These are phyloP conservation scores for Leccinellum albellum DNA, from an alignment of 768 basidiomycete species.

Conservation along the genomic window DNA sequence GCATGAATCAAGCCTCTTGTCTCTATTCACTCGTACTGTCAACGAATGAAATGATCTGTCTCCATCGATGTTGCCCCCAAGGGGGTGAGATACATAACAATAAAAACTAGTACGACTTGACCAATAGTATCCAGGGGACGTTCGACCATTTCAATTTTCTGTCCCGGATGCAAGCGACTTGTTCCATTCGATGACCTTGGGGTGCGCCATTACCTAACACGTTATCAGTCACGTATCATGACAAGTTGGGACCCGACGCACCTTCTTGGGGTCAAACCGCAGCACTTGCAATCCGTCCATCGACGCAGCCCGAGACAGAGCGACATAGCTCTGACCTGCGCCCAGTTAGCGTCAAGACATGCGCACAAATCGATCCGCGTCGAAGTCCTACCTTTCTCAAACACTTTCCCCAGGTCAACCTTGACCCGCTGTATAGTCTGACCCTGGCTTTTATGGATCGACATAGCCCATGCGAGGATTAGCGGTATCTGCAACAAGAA, in stretches of 20 bases:
- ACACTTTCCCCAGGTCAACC: constrained; percentile 62
- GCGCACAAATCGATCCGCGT: no score
- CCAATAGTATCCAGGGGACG: no score
- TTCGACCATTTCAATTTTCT: neutral
- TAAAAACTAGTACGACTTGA: neutral
- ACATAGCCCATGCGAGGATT: constrained; percentile 75
- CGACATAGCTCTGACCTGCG: constrained; percentile 48
- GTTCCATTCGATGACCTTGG: constrained; percentile 43
- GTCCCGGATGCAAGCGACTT: constrained; percentile 21
- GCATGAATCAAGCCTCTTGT: neutral
- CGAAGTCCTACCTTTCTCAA: constrained; percentile 45
- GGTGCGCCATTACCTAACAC: constrained; percentile 40
- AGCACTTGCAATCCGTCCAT: constrained; percentile 53
- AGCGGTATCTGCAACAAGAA: constrained; percentile 52
- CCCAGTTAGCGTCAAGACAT: neutral
- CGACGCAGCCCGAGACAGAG: constrained; percentile 49
- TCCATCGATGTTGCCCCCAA: neutral
- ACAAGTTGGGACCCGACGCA: no score
- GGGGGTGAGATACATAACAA: constrained; percentile 5
- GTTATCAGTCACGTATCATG: neutral
- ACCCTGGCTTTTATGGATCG: constrained; percentile 76
- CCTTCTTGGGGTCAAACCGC: constrained; percentile 51
- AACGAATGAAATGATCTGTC: neutral
- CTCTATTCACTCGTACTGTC: neutral
- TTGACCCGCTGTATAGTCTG: constrained; percentile 66